Evolutionary conservation across 2,329 filamentous ascomycete genomes (phyloP), one percentile per base, ranked within the genome.

Genomic region (Diplodia corticola): DNA sequence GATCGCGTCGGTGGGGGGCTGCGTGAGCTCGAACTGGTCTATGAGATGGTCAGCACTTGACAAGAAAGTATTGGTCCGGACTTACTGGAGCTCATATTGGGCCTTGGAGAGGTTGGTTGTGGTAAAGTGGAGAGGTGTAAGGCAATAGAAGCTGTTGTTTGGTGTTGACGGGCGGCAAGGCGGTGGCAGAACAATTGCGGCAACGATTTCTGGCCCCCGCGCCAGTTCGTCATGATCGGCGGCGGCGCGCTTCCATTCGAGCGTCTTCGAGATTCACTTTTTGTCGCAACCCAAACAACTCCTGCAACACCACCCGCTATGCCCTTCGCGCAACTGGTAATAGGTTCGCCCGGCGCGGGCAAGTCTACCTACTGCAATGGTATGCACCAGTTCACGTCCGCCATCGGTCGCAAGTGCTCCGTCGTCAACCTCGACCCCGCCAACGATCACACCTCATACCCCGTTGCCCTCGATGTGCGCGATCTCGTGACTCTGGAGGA

Each of bases 321-420:
- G 84, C 84, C 84, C 5, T 86, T 87, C 67, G 84, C 82, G n/a
- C 91, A 96, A 81, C 88, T 97, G 50, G 88, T 97, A 44, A 88
- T 97, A 73, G 95, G 95, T n/a, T 94, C 93, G 71, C 95, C 95
- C 6, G 95, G 95, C 73, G 89, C 93, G 33, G 95, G 95, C 68
- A 99, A 99, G 82, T 97, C 93, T 70, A 99, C 95, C 7, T 97
- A 97, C 78, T 98, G 94, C 83, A 92, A 98, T 88, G 95, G 95
- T 76, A 97, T 99, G 91, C 92, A 97, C 75, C 95, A 99, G 81
- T 99, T 99, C 81, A 90, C 98, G 85, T 90, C 90, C 70, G 94
- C 95, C 69, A 97, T 99, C 76, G 93, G 93, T 68, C 90, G 95
- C 66, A 93, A 96, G 78, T 97, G 92, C 82, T 96, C 92, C 17